These are phyloP conservation scores for Dichotomopilus funicola DNA, from an alignment of 2,329 filamentous ascomycete species.

Conservation along the genomic window DNA sequence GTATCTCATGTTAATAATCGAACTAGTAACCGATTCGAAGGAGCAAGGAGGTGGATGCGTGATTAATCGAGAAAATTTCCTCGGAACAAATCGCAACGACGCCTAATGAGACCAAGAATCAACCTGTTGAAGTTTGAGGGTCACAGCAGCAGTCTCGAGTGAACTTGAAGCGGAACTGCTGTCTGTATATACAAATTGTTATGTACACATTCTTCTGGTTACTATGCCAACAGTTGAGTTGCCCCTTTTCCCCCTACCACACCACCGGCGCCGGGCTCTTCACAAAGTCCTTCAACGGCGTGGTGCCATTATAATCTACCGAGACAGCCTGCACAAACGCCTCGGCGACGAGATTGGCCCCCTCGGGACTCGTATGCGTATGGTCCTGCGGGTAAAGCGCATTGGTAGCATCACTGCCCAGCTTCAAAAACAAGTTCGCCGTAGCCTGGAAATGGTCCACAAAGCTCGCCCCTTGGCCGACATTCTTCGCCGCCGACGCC, in stretches of 20 bases:
- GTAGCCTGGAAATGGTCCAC: constrained; percentile 54
- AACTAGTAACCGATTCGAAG: too few relatives aligned
- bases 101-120: too few relatives aligned
- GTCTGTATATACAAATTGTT: too few relatives aligned
- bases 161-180: too few relatives aligned
- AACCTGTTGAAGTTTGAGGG: too few relatives aligned
- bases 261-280: constrained; percentile 22
- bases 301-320: constrained; percentile 25
- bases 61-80: too few relatives aligned
- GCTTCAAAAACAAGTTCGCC: constrained; percentile 41
- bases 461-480: constrained; percentile 41
- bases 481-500: constrained; percentile 32
- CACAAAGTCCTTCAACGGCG: constrained; percentile 23
- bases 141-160: too few relatives aligned
- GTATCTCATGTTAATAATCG: too few relatives aligned
- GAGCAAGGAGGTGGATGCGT: too few relatives aligned
- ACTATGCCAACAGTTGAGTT: too few relatives aligned
- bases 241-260: constrained; percentile 10
- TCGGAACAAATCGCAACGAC: too few relatives aligned
- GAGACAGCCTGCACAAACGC: constrained; percentile 50
- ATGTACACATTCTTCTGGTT: too few relatives aligned
- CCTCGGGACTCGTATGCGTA: constrained; percentile 52
- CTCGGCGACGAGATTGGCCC: constrained; percentile 47
- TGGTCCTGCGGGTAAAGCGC: constrained; percentile 50
- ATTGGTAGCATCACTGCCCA: constrained; percentile 43